A percentile compares a stretch with the other conserved stretches of the same genome.
Conservation (phyloP, 116 monocot species). For the Zostera marina region DNA sequence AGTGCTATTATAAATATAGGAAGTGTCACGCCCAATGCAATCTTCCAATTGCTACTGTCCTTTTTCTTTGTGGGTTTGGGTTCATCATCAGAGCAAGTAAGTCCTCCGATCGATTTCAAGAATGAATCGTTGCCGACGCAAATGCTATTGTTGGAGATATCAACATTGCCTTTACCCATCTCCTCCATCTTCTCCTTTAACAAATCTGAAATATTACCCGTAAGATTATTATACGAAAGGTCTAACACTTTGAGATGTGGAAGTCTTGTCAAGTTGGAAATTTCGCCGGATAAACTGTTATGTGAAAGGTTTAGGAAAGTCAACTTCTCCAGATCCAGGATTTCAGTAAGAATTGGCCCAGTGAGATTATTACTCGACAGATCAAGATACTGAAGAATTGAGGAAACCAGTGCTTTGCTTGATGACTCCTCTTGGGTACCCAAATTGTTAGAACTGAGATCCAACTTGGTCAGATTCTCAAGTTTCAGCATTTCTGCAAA, state of each 20-base stretch:
- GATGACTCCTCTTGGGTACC: no score
- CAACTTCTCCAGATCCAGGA: constrained; percentile 32
- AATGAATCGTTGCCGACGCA: constrained; percentile 12
- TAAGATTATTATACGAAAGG: constrained; percentile 69
- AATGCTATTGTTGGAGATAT: constrained; percentile 61
- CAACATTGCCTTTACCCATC: constrained; percentile 24
- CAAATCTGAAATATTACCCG: constrained; percentile 41
- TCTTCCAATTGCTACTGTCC: constrained; percentile 13
- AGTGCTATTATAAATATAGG: constrained; percentile 18
- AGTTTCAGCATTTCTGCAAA: constrained; percentile 32
- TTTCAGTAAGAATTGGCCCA: constrained; percentile 18
- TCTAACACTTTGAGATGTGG: constrained; percentile 30
- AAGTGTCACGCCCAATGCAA: constrained; percentile 27
- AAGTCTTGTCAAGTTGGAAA: constrained; percentile 30
- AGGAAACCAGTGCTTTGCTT: no score
- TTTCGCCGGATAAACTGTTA: constrained; percentile 36
- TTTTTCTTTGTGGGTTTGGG: background rate
- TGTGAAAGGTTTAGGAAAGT: constrained; percentile 44
- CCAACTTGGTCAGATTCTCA: constrained; percentile 12
- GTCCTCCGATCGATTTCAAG: background rate
- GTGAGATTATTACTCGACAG: background rate
- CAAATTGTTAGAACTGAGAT: no score
- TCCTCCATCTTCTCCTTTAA: constrained; percentile 27
- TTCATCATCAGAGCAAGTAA: background rate
- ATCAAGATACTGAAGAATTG: background rate